A percentile compares a stretch with the other conserved stretches of the same genome.
Evolutionary conservation across 1,284 basidiomycete genomes (phyloP).

Genomic region (Jaminaea rosea): DNA sequence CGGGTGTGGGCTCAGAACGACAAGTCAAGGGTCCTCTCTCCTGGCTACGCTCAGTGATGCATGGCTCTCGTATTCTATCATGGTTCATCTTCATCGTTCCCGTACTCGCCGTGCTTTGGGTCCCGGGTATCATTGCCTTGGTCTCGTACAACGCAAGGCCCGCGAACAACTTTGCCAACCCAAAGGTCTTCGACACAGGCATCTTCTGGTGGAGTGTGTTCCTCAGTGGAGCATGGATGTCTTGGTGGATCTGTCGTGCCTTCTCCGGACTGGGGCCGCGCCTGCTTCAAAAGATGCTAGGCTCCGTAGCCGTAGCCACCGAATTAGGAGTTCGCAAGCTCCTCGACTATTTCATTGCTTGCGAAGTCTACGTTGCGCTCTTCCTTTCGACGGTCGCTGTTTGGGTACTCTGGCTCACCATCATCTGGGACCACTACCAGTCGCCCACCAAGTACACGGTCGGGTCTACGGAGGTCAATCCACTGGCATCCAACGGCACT

Average conservation of each 20-base stretch:
- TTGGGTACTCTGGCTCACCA: slow-evolving; percentile 51
- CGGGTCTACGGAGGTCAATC: neutral
- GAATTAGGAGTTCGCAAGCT: slow-evolving; percentile 54
- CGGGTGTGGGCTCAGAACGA: neutral
- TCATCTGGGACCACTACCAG: slow-evolving; percentile 40
- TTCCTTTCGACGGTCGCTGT: slow-evolving; percentile 61
- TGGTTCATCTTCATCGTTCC: slow-evolving; percentile 15
- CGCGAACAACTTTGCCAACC: slow-evolving; percentile 52
- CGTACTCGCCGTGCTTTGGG: slow-evolving; percentile 36
- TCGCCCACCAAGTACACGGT: slow-evolving; percentile 12
- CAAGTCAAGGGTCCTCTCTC: neutral
- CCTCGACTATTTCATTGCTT: slow-evolving; percentile 64
- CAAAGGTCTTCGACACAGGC: slow-evolving; percentile 53
- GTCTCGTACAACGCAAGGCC: slow-evolving; percentile 53
- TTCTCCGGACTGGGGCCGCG: slow-evolving; percentile 51
- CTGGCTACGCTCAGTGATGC: neutral
- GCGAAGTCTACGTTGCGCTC: slow-evolving; percentile 60
- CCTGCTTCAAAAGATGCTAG: slow-evolving; percentile 10
- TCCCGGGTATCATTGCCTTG: slow-evolving; percentile 60
- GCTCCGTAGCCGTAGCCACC: slow-evolving; percentile 47
- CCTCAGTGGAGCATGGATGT: slow-evolving; percentile 68
- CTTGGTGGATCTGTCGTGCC: slow-evolving; percentile 74
- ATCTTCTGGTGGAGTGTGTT: slow-evolving; percentile 80
- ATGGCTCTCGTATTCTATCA: neutral
- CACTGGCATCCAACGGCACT: neutral